These are phyloP conservation scores for Cladochytrium tenue DNA, from an alignment of 371 early-diverging fungal species.

Conservation along the genomic window DNA sequence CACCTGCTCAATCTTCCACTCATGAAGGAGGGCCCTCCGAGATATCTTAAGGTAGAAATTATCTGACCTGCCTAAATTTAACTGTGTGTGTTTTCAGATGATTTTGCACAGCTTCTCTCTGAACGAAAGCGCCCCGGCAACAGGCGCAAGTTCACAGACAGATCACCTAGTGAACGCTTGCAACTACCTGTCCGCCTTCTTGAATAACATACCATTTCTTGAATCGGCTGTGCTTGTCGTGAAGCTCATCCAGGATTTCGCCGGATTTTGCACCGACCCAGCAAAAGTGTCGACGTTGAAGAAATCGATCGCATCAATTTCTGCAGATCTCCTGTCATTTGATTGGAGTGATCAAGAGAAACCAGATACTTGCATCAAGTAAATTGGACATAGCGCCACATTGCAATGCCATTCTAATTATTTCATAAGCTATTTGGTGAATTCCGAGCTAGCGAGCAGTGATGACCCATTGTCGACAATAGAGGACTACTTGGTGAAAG, in stretches of 20 bases:
- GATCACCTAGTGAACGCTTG: neutral
- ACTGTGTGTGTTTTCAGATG: too few species aligned
- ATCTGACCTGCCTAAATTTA: too few species aligned
- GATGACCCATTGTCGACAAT: slow-evolving; percentile 4
- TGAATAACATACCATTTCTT: neutral
- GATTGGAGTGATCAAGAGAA: neutral
- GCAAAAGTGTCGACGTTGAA: neutral
- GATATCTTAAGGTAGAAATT: too few species aligned
- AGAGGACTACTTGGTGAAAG: slow-evolving; percentile 6
- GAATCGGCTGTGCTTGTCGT: neutral
- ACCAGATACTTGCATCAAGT: neutral
- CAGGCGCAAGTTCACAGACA: neutral
- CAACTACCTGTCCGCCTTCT: neutral
- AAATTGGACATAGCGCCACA: neutral
- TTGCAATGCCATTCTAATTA: too few species aligned
- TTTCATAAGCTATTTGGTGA: too few species aligned
- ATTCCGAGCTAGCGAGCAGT: too few species aligned
- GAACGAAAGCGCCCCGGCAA: too few species aligned
- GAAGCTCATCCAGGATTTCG: neutral
- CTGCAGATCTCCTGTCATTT: neutral
- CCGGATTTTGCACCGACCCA: neutral
- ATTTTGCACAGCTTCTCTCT: too few species aligned
- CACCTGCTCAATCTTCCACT: neutral
- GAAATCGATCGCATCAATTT: neutral
- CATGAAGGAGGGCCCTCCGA: too few species aligned